Percentiles rank a stretch among this genome's conserved stretches.
These are phyloP conservation scores for Guadua angustifolia DNA, from an alignment of 176 grass and related monocot genomes.

Conservation along the genomic window DNA sequence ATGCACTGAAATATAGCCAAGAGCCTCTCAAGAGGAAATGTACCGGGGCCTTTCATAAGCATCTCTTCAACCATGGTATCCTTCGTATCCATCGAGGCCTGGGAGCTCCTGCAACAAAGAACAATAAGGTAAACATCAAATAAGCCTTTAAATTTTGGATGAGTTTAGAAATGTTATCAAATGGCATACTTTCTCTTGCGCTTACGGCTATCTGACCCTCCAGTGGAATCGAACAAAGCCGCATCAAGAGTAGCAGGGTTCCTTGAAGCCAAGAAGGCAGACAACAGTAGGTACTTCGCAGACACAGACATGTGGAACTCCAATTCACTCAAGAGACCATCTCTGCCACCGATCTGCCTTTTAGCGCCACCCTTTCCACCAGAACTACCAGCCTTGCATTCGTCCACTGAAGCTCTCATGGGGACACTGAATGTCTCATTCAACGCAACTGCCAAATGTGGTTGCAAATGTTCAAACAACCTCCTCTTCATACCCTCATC, in stretches of 20 bases:
- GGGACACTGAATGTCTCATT: slow-evolving; percentile 86
- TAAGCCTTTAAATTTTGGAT: not conserved
- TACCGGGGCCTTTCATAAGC: slow-evolving; percentile 88
- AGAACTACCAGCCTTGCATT: slow-evolving; percentile 37
- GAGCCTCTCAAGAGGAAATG: slow-evolving; percentile 92
- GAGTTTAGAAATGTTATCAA: not conserved
- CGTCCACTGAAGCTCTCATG: slow-evolving; percentile 44
- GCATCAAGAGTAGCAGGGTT: slow-evolving; percentile 93
- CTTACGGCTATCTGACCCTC: slow-evolving; percentile 61
- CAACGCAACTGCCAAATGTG: slow-evolving; percentile 70
- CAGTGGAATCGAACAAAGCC: slow-evolving; percentile 89
- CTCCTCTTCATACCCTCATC: slow-evolving; percentile 71
- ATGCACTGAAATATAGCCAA: slow-evolving; percentile 97
- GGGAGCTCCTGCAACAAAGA: slow-evolving; percentile 64
- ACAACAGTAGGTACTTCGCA: slow-evolving; percentile 83
- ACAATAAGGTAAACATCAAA: slow-evolving; percentile 31
- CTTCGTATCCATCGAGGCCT: slow-evolving; percentile 61
- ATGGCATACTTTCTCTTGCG: slow-evolving; percentile 78
- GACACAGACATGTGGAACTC: slow-evolving; percentile 94
- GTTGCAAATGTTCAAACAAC: slow-evolving; percentile 77
- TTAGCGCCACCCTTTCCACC: slow-evolving; percentile 51
- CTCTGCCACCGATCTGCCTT: slow-evolving; percentile 53
- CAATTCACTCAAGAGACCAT: slow-evolving; percentile 52
- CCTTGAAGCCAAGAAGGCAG: slow-evolving; percentile 88
- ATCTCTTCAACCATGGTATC: slow-evolving; percentile 74